These are phyloP conservation scores for Leccinum fuscescens DNA, from an alignment of 1,284 basidiomycete species.

Conservation along the genomic window DNA sequence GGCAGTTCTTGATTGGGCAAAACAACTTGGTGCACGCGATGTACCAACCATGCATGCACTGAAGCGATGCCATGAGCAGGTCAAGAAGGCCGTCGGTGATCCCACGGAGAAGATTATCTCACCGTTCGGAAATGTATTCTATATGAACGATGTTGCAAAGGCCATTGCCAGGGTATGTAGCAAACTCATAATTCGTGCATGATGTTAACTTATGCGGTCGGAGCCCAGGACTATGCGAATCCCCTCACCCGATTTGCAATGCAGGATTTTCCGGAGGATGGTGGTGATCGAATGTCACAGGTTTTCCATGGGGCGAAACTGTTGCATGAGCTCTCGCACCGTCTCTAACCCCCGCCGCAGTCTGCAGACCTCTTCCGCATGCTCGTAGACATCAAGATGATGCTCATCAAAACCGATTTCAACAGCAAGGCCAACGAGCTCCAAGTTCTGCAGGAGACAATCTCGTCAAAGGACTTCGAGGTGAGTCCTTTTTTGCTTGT, in stretches of 20 bases:
- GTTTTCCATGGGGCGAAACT: conserved; percentile 25
- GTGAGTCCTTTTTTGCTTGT: neutral
- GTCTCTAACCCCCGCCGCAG: neutral
- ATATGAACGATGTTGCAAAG: conserved; percentile 8
- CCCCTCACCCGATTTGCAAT: conserved; percentile 22
- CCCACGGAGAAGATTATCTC: neutral
- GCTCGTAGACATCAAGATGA: neutral
- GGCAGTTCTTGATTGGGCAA: conserved; percentile 10
- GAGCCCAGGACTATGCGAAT: conserved; percentile 30
- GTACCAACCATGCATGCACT: neutral
- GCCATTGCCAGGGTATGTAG: conserved; percentile 2
- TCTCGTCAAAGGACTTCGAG: neutral
- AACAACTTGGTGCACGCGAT: neutral
- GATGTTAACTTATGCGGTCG: neutral
- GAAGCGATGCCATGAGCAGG: neutral
- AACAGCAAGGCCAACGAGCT: neutral
- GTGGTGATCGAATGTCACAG: conserved; percentile 18
- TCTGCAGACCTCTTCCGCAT: neutral
- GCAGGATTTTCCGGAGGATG: conserved; percentile 27
- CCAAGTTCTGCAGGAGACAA: neutral
- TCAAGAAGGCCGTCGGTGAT: neutral
- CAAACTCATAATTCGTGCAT: neutral
- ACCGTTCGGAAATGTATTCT: conserved; percentile 7
- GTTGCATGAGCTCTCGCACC: conserved; percentile 16
- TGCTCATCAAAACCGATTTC: neutral